phyloP scores from a whole-genome alignment of 2,329 filamentous ascomycete genomes.

The Colletotrichum zoysiae region DNA sequence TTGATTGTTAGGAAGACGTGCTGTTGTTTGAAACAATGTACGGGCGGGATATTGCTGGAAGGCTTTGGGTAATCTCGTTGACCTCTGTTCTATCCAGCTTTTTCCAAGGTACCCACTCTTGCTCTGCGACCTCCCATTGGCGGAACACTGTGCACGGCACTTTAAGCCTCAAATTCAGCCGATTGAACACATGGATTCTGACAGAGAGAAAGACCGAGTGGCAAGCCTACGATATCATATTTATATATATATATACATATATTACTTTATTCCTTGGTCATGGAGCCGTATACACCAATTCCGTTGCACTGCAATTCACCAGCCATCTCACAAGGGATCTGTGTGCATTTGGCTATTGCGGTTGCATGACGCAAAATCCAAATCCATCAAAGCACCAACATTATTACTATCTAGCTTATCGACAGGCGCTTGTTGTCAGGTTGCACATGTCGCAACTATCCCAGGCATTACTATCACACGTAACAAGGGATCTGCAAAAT shows the following conservation, averaged over 20 bases:
- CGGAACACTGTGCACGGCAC: background rate
- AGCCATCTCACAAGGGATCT: background rate
- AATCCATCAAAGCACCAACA: background rate
- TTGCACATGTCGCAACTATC: no score
- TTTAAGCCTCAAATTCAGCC: background rate
- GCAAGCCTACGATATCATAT: background rate
- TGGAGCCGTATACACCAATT: background rate
- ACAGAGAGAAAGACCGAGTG: background rate
- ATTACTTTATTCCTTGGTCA: background rate
- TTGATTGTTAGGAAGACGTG: background rate
- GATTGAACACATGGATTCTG: no score
- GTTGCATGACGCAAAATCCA: background rate
- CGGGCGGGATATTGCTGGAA: background rate
- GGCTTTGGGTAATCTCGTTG: background rate
- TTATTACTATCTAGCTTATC: background rate
- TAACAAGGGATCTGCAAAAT: background rate
- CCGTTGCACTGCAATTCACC: no score
- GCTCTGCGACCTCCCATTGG: slow-evolving; percentile 5
- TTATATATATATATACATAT: background rate
- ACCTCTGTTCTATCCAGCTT: slow-evolving; percentile 15
- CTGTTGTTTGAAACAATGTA: background rate
- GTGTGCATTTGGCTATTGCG: background rate
- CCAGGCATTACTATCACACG: background rate
- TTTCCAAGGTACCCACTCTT: slow-evolving; percentile 22
- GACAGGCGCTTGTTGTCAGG: background rate